A percentile compares a stretch with the other conserved stretches of the same genome.
These are phyloP conservation scores for Hypericum perforatum DNA, from an alignment of 345 rosid species.

Conservation along the genomic window DNA sequence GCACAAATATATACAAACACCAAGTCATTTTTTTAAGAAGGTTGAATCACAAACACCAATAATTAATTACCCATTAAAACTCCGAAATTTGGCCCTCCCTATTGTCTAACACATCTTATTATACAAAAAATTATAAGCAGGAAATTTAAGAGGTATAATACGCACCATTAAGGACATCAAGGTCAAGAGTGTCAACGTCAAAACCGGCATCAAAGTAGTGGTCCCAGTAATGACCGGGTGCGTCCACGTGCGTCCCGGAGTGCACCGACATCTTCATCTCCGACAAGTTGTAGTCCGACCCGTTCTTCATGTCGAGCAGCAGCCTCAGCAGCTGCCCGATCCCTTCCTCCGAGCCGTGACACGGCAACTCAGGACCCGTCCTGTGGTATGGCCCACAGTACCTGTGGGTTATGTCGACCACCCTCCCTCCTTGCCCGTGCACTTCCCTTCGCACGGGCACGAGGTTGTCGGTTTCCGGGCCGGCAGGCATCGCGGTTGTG, in stretches of 20 bases:
- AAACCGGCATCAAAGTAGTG: conserved; percentile 38
- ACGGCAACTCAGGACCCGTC: conserved; percentile 23
- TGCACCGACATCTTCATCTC: conserved; percentile 31
- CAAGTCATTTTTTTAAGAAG: too few relatives aligned
- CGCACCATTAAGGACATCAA: conserved; percentile 18
- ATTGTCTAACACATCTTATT: too few relatives aligned
- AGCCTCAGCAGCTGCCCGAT: conserved; percentile 32
- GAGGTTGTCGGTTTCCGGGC: too few relatives aligned
- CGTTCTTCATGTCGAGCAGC: conserved; percentile 36
- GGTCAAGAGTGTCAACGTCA: conserved; percentile 37
- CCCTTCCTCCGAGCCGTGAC: conserved; percentile 25
- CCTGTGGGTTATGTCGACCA: conserved; percentile 30
- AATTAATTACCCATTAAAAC: too few relatives aligned
- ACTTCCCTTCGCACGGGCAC: too few relatives aligned
- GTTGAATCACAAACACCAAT: too few relatives aligned
- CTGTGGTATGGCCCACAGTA: conserved; percentile 11
- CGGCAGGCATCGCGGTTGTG: too few relatives aligned
- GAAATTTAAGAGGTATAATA: too few relatives aligned
- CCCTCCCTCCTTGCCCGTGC: conserved; percentile 14
- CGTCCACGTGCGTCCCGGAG: conserved; percentile 47
- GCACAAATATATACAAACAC: too few relatives aligned
- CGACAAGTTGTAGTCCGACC: conserved; percentile 23
- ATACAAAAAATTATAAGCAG: too few relatives aligned
- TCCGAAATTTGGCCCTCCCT: too few relatives aligned
- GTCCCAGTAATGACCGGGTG: conserved; percentile 41